Percentiles rank a stretch among this genome's conserved stretches.
phyloP scores from a whole-genome alignment of 352 stramenopile species.

The Pythium graminicola region DNA sequence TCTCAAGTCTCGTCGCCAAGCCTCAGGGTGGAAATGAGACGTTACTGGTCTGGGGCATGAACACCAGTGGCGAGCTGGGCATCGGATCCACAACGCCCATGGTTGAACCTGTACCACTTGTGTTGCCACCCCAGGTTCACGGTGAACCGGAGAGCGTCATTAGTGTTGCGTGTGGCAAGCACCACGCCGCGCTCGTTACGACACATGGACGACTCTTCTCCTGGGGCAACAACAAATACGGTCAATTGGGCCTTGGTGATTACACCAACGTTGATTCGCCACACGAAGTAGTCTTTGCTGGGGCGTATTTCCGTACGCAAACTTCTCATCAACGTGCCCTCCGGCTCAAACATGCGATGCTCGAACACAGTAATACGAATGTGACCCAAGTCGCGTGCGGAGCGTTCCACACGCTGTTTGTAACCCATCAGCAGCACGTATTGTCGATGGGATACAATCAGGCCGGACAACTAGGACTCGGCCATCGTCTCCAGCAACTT shows the following conservation, averaged over 20 bases:
- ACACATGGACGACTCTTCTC: constrained; percentile 56
- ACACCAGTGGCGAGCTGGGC: constrained; percentile 52
- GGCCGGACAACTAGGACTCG: constrained; percentile 58
- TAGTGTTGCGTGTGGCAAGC: constrained; percentile 60
- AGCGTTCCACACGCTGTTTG: constrained; percentile 62
- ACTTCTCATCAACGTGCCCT: constrained; percentile 42
- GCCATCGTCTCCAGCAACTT: constrained; percentile 51
- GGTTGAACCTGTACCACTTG: constrained; percentile 33
- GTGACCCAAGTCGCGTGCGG: constrained; percentile 65
- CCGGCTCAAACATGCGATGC: constrained; percentile 52
- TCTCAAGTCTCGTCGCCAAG: constrained; percentile 46
- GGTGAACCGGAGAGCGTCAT: constrained; percentile 37
- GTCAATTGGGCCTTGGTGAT: constrained; percentile 56
- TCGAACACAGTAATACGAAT: constrained; percentile 39
- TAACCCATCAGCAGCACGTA: constrained; percentile 73
- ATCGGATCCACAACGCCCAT: constrained; percentile 36
- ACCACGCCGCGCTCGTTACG: constrained; percentile 60
- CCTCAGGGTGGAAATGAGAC: constrained; percentile 29
- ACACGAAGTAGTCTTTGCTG: constrained; percentile 47
- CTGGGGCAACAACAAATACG: constrained; percentile 71
- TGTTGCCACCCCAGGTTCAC: constrained; percentile 25
- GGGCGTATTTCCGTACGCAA: constrained; percentile 25
- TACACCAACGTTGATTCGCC: constrained; percentile 39
- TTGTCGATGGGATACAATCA: constrained; percentile 77
- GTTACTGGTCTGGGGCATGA: constrained; percentile 49